A percentile compares a stretch with the other conserved stretches of the same genome.
Evolutionary conservation across 129 eudicot species (phyloP).

Genomic region (Artemisia tridentata): DNA sequence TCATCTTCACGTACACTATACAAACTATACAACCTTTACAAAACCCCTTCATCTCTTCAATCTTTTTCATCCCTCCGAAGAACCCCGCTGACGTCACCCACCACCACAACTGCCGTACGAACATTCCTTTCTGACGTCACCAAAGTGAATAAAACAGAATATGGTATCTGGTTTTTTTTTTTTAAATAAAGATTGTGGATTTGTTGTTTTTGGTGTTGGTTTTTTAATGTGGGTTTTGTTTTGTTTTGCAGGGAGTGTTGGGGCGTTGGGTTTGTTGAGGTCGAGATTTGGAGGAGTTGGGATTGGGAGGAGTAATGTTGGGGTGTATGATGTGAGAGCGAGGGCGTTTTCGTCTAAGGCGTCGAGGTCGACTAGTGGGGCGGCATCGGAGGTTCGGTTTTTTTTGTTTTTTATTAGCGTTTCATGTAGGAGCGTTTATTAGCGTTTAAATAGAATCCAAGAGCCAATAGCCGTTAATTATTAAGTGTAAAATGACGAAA

Average conservation of each 20-base stretch:
- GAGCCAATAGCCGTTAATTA: no score
- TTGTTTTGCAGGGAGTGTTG: constrained; percentile 41
- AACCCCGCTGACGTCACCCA: constrained; percentile 25
- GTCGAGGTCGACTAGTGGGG: constrained; percentile 42
- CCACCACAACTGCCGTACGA: constrained; percentile 22
- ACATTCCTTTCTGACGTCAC: constrained; percentile 23
- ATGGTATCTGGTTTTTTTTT: background rate
- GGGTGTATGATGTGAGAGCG: constrained; percentile 32
- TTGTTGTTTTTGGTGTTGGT: background rate
- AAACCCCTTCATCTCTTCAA: background rate
- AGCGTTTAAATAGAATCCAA: no score
- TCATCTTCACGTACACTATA: constrained; percentile 33
- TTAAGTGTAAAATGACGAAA: no score
- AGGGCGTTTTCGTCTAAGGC: constrained; percentile 71
- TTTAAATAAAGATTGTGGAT: constrained; percentile 17
- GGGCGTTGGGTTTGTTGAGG: constrained; percentile 28
- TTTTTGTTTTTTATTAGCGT: background rate
- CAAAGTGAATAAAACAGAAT: constrained; percentile 18
- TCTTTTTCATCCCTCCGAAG: constrained; percentile 4
- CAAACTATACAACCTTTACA: constrained; percentile 13
- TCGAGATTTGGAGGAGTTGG: constrained; percentile 38
- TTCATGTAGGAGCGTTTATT: no score
- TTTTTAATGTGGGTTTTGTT: constrained; percentile 7
- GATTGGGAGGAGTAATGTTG: constrained; percentile 19
- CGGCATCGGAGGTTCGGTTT: constrained; percentile 58